Evolutionary conservation across 495 filamentous ascomycete species (phyloP), one percentile per base, ranked within the genome.

Genomic region (Podospora pseudoanserina): DNA sequence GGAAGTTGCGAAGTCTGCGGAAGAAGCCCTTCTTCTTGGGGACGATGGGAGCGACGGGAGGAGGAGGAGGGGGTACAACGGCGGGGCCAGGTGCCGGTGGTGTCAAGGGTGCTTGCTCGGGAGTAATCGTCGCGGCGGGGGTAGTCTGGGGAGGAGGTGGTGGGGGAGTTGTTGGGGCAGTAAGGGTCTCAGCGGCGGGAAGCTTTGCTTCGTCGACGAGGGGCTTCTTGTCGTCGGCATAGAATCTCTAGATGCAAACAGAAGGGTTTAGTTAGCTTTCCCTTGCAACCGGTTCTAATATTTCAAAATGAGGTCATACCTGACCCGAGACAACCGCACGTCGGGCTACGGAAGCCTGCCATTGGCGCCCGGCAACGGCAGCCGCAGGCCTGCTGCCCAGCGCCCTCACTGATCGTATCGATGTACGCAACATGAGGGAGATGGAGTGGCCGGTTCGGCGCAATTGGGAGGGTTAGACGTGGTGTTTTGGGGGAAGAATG

Each of bases 1-100:
- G 75, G 77, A 91, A 92, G 68, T 84, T 87, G 71, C 79, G 78
- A 67, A 84, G 74, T 67, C 89, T 85, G 67, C 91, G 86, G 81
- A 96, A 89, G 71, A 91, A 89, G 49, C 93, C 86, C 74, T 85
- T 86, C 79, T 91, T 96, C 68, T 85, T 88, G 66, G 77, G 78
- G 63, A 83, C 80, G 3, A 85, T 80, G 64, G 82, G 73, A 63
- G 34, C 15, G 30, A 32, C 27, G 18, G n/a, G 11, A 34, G 32
- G 28, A 19, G 82, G 83, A 56, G 74, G 82, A 55, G 80, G 79
- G 59, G 73, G 56, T 49, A 49, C 39, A 6, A 49, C 39, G 39
- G 39, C 39, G 9, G 39, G 39, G 9, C 39, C 39, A 3, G 73
- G 69, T 7, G 70, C 61, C 0, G 87, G 86, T 9, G 87, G 85